phyloP scores from a whole-genome alignment of 2,329 filamentous ascomycete species.

The Ophiosphaerella narmari region DNA sequence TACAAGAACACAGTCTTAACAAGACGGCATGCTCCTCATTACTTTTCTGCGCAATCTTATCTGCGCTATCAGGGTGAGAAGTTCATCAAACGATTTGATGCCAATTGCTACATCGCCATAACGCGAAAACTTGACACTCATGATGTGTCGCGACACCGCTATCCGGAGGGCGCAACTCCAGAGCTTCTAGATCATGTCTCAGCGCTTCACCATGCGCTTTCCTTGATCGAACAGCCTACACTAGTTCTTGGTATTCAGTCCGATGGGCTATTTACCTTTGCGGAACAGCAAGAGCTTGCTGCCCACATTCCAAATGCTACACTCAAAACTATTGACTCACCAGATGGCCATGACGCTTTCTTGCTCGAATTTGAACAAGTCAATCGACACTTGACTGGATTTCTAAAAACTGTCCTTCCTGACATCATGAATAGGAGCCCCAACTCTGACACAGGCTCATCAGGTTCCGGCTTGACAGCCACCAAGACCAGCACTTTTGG shows the following conservation, averaged over 20 bases:
- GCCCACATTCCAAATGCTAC: conserved; percentile 76
- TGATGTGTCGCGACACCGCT: conserved; percentile 82
- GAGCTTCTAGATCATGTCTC: conserved; percentile 59
- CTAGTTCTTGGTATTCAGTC: conserved; percentile 93
- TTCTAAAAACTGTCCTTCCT: conserved; percentile 79
- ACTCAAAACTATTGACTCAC: conserved; percentile 86
- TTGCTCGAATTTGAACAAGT: conserved; percentile 97
- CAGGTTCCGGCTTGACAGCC: conserved; percentile 58
- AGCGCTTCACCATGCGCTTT: conserved; percentile 68
- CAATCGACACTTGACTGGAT: conserved; percentile 82
- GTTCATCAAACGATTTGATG: conserved; percentile 95
- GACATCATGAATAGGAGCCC: conserved; percentile 75
- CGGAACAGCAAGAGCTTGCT: conserved; percentile 92
- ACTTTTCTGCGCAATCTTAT: conserved; percentile 98
- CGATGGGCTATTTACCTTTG: conserved; percentile 95
- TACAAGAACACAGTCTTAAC: conserved; percentile 34
- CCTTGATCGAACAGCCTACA: conserved; percentile 83
- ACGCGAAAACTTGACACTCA: conserved; percentile 97
- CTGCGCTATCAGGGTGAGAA: conserved; percentile 95
- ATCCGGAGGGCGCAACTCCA: conserved; percentile 39
- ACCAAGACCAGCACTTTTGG: conserved; percentile 92
- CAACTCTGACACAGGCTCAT: conserved; percentile 43
- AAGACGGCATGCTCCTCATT: conserved; percentile 62
- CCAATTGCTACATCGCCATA: conserved; percentile 99
- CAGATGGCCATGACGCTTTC: conserved; percentile 96